phyloP scores from a whole-genome alignment of 257 asterid genomes.

The Solanum paucissectum region DNA sequence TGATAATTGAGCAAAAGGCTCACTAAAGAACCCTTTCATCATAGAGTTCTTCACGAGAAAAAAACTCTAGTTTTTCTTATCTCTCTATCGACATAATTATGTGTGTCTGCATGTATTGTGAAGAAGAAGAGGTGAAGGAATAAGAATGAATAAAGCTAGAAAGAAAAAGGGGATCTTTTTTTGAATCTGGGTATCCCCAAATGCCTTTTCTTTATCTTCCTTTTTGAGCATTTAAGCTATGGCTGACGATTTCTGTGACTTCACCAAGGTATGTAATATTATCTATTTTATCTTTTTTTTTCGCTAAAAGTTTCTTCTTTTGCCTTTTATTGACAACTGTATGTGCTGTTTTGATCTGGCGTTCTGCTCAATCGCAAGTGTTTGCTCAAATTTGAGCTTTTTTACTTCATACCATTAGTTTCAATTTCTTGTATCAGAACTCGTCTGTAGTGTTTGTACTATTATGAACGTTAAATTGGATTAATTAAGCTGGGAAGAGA shows the following conservation, averaged over 20 bases:
- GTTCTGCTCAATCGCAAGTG: neutral
- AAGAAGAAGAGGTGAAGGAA: neutral
- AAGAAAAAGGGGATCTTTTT: slow-evolving; percentile 30
- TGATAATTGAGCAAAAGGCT: neutral
- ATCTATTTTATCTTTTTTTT: neutral
- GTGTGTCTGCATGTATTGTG: slow-evolving; percentile 15
- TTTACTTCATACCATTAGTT: neutral
- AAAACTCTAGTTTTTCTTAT: slow-evolving; percentile 10
- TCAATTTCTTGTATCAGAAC: neutral
- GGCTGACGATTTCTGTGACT: slow-evolving; percentile 61
- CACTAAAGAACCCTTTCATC: neutral
- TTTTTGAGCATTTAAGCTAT: slow-evolving; percentile 30
- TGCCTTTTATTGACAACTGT: neutral
- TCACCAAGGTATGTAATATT: slow-evolving; percentile 38
- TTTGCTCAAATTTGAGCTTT: neutral
- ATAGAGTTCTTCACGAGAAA: slow-evolving; percentile 21
- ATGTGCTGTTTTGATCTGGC: neutral
- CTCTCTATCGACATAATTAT: neutral
- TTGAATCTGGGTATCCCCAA: slow-evolving; percentile 32
- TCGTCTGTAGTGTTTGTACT: neutral
- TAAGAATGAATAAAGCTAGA: slow-evolving; percentile 27
- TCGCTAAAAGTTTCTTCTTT: neutral
- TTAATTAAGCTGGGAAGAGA: neutral
- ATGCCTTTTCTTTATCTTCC: slow-evolving; percentile 4
- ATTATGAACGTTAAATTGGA: neutral